Conservation (phyloP, 176 grass and related monocot species). For the Aegilops sharonensis region DNA sequence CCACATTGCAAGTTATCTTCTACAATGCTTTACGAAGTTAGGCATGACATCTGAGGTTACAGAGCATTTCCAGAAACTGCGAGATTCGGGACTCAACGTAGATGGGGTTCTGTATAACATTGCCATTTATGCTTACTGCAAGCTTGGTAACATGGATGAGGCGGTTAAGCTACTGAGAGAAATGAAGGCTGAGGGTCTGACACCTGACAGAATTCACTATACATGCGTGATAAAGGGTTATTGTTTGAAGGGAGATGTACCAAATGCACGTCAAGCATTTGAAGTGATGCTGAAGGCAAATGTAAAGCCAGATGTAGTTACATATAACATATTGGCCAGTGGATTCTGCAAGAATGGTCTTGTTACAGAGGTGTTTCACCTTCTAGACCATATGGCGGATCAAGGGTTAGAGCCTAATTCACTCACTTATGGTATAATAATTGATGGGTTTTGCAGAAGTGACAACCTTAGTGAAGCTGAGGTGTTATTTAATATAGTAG, state of each 20-base stretch:
- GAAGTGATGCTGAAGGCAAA: constrained; percentile 60
- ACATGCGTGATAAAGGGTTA: constrained; percentile 79
- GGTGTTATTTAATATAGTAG: constrained; percentile 51
- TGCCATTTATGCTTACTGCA: constrained; percentile 59
- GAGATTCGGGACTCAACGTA: constrained; percentile 44
- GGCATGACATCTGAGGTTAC: constrained; percentile 51
- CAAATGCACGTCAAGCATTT: constrained; percentile 57
- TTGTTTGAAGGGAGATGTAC: constrained; percentile 61
- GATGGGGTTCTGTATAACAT: constrained; percentile 80
- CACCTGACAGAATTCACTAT: constrained; percentile 77
- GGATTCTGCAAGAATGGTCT: constrained; percentile 59
- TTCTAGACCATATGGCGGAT: constrained; percentile 68
- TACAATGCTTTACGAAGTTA: constrained; percentile 51
- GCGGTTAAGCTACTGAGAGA: constrained; percentile 63
- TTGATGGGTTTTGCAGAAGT: constrained; percentile 69
- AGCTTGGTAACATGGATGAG: constrained; percentile 52
- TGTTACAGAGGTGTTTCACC: constrained; percentile 52
- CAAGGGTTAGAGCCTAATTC: constrained; percentile 62
- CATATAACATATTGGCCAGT: constrained; percentile 65
- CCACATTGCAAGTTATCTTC: constrained; percentile 48
- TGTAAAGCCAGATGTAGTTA: constrained; percentile 64
- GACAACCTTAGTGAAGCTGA: constrained; percentile 66
- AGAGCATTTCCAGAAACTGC: constrained; percentile 51
- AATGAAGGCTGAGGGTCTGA: constrained; percentile 55
- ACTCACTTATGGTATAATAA: constrained; percentile 60